Base-by-base conservation (phyloP, 306 rosid species). In the Cyclanthera cordifolia region DNA sequence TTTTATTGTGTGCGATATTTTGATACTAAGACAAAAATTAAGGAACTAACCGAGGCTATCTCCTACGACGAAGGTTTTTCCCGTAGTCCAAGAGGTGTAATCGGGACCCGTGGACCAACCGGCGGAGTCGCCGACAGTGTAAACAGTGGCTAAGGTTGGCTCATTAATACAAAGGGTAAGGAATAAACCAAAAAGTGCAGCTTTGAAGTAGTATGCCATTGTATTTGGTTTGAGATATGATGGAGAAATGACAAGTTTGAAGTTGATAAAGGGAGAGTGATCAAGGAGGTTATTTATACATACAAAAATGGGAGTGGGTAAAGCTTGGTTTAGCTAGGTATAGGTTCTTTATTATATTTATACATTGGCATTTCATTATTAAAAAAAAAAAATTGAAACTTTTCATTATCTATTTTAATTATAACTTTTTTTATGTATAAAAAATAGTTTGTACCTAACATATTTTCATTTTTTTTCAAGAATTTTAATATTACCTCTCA, bases 21-120 rank as follows among this genome's bases (percentile, higher is more conserved):
- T 34, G 5, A 32, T 5, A 5, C 28, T 2, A 52, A 53, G 5
- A 59, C n/a, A n/a, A 12, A 16, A 28, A 39, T 28, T 14, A 27
- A 30, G 8, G 23, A 30, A 70, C 80, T 84, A 56, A 93, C 99
- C 86, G 0, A 93, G 82, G 73, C 61, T 86, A 60, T 90, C 99
- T 21, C 97, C 99, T 19, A 86, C 88, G 2, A 3, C 49, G 54
- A 93, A 88, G 55, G 85, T 79, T 71, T 86, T 87, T 76, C 53
- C 94, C 14, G 87, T 50, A 16, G 85, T 70, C 99, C 99, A 93
- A 20, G 95, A 76, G 75, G 72, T 69, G 73, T 93, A 93, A 78
- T 93, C 95, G 49, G 24, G 45, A 25, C 91, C 88, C 0, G 72
- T 27, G 3, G 70, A 28, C 99, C 99, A 93, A 66, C 99, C 99